Base-by-base conservation (phyloP, 116 monocot species). In the Cymodocea nodosa region DNA sequence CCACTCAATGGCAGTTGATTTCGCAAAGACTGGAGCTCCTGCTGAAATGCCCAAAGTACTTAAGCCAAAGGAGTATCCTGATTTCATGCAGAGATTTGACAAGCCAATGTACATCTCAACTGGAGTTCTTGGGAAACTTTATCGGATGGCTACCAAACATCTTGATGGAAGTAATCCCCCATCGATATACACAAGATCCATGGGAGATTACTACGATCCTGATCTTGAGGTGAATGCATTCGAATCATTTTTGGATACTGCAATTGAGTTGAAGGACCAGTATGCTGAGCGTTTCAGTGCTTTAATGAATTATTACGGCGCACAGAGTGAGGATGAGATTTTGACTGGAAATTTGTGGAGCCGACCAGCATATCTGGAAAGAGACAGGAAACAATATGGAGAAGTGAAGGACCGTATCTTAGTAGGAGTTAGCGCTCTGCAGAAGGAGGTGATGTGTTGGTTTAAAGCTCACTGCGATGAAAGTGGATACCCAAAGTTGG, bases 1-100 rank as follows among this genome's bases (percentile, higher is more conserved):
- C 37, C 97, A 97, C 19, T 97, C 97, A 34, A 83, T 83, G 88
- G 85, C 97, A 6, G 97, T 97, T 7, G 97, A 97, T 56, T 97
- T 87, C 40, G 97, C 97, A 19, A 97, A 97, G 67, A 88, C 91
- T 1, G 97, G 97, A 55, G 71, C 84, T 22, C 88, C 90, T 19
- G 97, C 97, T 7, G 97, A 97, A 73, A 97, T 97, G 91, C 97
- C 97, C 30, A 74, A 53, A 16, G 20, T 44, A 1, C 75, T 91
- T 16, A 85, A n/a, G 73, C 97, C 91, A 24, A 87, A 71, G 62
- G 74, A 78, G 56, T 97, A 71, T 40, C 97, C 91, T 14, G 88
- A 97, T 79, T 97, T 97, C 70, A 91, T 97, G 97, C 91, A 90
- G 48, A 80, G 97, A 66, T 68, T 58, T 61, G 91, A 88, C 35